A percentile compares a stretch with the other conserved stretches of the same genome.
Evolutionary conservation across 2,329 filamentous ascomycete species (phyloP).

Genomic region (Aspergillus flavus): DNA sequence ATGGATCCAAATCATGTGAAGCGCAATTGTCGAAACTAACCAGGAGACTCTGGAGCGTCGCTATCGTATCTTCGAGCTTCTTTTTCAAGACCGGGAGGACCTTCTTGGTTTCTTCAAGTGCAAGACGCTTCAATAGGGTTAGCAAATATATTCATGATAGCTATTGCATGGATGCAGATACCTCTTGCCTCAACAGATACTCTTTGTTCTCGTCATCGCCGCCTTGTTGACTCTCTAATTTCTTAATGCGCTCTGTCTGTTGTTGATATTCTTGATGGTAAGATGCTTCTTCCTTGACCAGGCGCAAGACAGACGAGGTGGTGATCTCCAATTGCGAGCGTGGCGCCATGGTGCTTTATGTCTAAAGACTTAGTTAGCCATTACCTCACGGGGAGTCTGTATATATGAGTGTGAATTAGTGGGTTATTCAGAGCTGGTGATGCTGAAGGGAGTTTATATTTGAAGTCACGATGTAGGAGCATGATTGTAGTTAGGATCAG

Average conservation of each 20-base stretch:
- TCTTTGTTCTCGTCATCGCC: conserved; percentile 79
- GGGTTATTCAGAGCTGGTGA: background rate
- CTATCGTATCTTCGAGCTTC: conserved; percentile 71
- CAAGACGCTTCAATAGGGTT: conserved; percentile 63
- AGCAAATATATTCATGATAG: background rate
- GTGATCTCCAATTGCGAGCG: conserved; percentile 81
- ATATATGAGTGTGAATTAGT: background rate
- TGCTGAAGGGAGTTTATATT: background rate
- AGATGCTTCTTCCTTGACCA: conserved; percentile 87
- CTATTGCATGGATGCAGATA: conserved; percentile 43
- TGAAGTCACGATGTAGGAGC: background rate
- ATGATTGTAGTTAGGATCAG: background rate
- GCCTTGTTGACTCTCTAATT: conserved; percentile 65
- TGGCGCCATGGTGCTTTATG: conserved; percentile 65
- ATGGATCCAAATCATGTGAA: background rate
- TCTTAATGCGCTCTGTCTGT: conserved; percentile 72
- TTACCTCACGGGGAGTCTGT: background rate
- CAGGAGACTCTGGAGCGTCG: conserved; percentile 74
- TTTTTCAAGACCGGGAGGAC: conserved; percentile 73
- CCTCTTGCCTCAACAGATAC: conserved; percentile 84
- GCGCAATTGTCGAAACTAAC: conserved; percentile 53
- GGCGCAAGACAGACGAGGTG: conserved; percentile 75
- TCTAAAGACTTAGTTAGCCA: background rate
- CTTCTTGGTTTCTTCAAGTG: conserved; percentile 82
- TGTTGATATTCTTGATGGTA: conserved; percentile 84